A percentile compares a stretch with the other conserved stretches of the same genome.
phyloP scores from a whole-genome alignment of 371 early-diverging fungal species.

The Blakeslea trispora region DNA sequence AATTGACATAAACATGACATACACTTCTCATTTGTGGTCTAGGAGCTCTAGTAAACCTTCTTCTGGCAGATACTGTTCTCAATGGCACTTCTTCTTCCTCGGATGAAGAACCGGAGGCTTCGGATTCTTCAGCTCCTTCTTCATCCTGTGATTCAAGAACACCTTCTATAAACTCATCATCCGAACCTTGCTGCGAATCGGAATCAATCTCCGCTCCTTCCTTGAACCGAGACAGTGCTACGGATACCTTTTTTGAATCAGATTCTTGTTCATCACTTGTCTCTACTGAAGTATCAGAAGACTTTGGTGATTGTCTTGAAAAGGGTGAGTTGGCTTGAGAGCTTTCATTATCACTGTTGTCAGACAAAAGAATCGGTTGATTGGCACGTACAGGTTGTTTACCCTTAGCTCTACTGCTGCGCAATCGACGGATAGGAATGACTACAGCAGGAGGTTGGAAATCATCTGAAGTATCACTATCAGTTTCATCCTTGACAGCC shows the following conservation, averaged over 20 bases:
- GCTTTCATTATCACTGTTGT: background rate
- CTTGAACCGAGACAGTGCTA: background rate
- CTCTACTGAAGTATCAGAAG: background rate
- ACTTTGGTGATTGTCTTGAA: background rate
- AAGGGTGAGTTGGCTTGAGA: background rate
- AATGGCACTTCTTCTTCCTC: conserved; percentile 8
- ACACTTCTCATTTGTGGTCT: conserved; percentile 2
- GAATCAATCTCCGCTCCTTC: conserved; percentile 9
- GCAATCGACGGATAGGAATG: background rate
- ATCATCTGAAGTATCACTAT: conserved; percentile 5
- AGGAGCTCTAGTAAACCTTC: background rate
- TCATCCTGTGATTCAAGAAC: too few relatives aligned
- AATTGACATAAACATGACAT: background rate
- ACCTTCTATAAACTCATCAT: background rate
- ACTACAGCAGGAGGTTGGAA: background rate
- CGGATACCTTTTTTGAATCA: conserved; percentile 8
- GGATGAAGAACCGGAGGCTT: background rate
- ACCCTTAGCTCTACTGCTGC: background rate
- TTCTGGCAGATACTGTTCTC: background rate
- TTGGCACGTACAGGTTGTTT: background rate
- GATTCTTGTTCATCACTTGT: background rate
- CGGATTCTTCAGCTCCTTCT: background rate
- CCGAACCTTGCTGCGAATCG: conserved; percentile 8
- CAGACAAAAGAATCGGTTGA: background rate
- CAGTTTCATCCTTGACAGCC: background rate